Evolutionary conservation across 1,139 yeast species (phyloP).

Genomic region (Diutina siamensis): DNA sequence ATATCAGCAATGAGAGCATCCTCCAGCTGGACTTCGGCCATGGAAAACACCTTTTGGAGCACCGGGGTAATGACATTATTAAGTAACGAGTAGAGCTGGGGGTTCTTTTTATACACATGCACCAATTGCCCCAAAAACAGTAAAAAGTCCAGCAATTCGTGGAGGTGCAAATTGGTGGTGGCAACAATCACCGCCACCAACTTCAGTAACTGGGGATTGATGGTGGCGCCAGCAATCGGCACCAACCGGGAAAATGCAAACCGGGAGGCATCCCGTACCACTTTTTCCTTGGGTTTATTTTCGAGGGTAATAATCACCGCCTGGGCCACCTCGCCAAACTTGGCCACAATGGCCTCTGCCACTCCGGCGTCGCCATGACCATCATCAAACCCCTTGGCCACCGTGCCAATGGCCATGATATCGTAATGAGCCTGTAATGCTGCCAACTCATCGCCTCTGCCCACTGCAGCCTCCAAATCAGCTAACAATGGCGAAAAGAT

Average conservation of each 20-base stretch:
- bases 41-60: slow-evolving; percentile 48
- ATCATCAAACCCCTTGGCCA: slow-evolving; percentile 69
- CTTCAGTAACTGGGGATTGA: slow-evolving; percentile 55
- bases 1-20: slow-evolving; percentile 36
- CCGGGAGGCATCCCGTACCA: slow-evolving; percentile 73
- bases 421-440: slow-evolving; percentile 71
- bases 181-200: slow-evolving; percentile 64
- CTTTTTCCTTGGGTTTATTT: not conserved
- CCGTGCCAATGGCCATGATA: slow-evolving; percentile 80
- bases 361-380: not conserved
- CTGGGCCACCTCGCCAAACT: slow-evolving; percentile 2
- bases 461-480: slow-evolving; percentile 56
- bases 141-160: slow-evolving; percentile 71
- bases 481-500: slow-evolving; percentile 71
- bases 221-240: slow-evolving; percentile 42
- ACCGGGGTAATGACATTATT: slow-evolving; percentile 67
- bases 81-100: slow-evolving; percentile 60
- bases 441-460: slow-evolving; percentile 19
- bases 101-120: slow-evolving; percentile 62
- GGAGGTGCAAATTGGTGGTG: slow-evolving; percentile 46
- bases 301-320: not conserved
- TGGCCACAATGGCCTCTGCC: not conserved
- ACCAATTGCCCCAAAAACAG: slow-evolving; percentile 82
- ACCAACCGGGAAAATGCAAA: slow-evolving; percentile 81
- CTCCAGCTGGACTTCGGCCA: slow-evolving; percentile 26